Base-by-base conservation (phyloP, 495 filamentous ascomycete species). In the Stereocaulon alpinum region DNA sequence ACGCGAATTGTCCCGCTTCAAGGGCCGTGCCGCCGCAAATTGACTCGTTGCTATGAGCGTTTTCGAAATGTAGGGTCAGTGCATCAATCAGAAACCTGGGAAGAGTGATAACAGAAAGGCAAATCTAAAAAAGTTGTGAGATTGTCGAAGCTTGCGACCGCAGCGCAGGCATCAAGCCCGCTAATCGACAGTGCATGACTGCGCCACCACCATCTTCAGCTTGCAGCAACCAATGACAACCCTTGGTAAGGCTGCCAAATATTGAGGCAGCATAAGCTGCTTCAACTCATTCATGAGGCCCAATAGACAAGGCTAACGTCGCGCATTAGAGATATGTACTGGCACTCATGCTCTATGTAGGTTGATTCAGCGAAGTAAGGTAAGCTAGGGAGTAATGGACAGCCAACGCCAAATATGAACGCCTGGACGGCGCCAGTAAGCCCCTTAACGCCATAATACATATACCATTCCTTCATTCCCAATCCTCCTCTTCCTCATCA, bases 401-500 rank as follows among this genome's bases (percentile, higher is more conserved):
- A 48, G 20, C 30, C 58, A 40, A 22, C n/a, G 3, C 20, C n/a
- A 24, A 29, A 12, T 30, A 4, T 24, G 4, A 27, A 34, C 24
- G 20, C 49, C 48, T 11, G 20, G 7, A 29, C 37, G 6, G 20
- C 14, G 34, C 18, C 18, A 5, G 15, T 27, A 47, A 37, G 41
- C 41, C 20, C 34, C 53, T 6, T 42, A 17, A 18, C 40, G 7
- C 41, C 24, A 1, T 24, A 22, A 24, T 11, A 1, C 11, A 4
- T n/a, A 27, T 32, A 32, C 4, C 12, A 14, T n/a, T 15, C 6
- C 29, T 17, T 55, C 30, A 95, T 74, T 95, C 90, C 90, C 90
- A 95, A 68, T 95, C 89, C 63, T 88, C 85, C 45, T 86, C 83
- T 64, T 85, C 82, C 63, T 85, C 82, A 54, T 84, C 82, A 32